phyloP scores from a whole-genome alignment of 371 early-diverging fungal species.

The Mortierella sp. region DNA sequence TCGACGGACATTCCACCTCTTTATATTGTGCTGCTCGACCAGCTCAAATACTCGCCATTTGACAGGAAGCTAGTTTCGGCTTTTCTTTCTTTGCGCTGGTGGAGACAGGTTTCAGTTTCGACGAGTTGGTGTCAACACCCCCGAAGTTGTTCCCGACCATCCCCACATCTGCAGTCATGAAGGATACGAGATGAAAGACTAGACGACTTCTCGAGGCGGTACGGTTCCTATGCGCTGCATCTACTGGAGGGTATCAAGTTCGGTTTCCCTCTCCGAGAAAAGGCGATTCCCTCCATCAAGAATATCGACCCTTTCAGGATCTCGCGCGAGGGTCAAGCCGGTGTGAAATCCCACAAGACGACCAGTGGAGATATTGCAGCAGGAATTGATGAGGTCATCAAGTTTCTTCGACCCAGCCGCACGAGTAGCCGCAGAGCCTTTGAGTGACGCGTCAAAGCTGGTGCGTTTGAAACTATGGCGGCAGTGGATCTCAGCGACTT shows the following conservation, averaged over 20 bases:
- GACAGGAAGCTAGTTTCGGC: slow-evolving; percentile 15
- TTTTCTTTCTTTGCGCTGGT: slow-evolving; percentile 24
- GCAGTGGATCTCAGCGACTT: not conserved
- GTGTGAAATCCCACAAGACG: not conserved
- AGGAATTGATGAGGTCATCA: not conserved
- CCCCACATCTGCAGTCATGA: slow-evolving; percentile 19
- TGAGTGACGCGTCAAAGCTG: not conserved
- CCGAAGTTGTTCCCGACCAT: not conserved
- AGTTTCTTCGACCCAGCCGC: not conserved
- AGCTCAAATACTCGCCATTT: not conserved
- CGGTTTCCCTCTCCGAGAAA: slow-evolving; percentile 5
- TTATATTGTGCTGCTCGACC: slow-evolving; percentile 16
- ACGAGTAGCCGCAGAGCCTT: not conserved
- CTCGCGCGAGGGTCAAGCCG: not conserved
- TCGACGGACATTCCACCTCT: slow-evolving; percentile 2
- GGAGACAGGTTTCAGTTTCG: not conserved
- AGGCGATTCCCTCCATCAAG: not conserved
- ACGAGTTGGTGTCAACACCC: not conserved
- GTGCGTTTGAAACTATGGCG: not conserved
- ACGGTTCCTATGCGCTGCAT: slow-evolving; percentile 26
- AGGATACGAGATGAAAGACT: slow-evolving; percentile 28
- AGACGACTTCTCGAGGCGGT: slow-evolving; percentile 16
- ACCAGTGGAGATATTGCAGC: not conserved
- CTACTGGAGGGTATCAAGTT: slow-evolving; percentile 19
- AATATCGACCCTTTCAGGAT: not conserved